Evolutionary conservation across 1,284 basidiomycete genomes (phyloP), one percentile per base, ranked within the genome.

Genomic region (Pseudozyma hubeiensis): DNA sequence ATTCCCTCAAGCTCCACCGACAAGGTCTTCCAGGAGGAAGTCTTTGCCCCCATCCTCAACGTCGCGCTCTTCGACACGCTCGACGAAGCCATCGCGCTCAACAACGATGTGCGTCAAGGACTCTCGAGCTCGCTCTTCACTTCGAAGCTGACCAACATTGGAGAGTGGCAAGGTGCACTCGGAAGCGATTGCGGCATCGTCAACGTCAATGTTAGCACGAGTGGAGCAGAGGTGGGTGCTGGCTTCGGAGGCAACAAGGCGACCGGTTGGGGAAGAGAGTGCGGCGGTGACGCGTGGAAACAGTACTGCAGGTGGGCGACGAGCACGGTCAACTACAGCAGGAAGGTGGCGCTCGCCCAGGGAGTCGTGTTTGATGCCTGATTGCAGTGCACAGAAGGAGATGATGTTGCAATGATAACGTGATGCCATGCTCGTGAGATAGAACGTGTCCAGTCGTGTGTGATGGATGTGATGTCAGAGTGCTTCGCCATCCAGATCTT

Each of bases 261-360:
- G 40, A 87, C 86, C 2, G 87, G 87, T 64, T 94, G 93, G 93
- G 95, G 95, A n/a, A 89, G 94, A 59, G 94, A 97, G 86, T 94
- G 92, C 14, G 94, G 94, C 37, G 94, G 94, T 48, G 94, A 97
- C 85, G 92, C 94, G 29, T 97, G 94, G 94, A 95, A 95, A 85
- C 93, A 96, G 68, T 85, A 85, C 64, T 79, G 74, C 60, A 61
- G 82, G 39, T 86, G 84, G 84, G 91, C 91, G 82, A 90, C 92
- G 44, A 94, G 92, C 84, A 97, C 94, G 7, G 88, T 98, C 84
- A 98, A 97, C 86, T 97, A 93, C 86, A 93, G 92, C 34, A 89
- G 93, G 81, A 89, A 90, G 79, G 91, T 93, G 49, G 93, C 92
- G 10, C 87, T 97, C 30, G 94, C 94, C 0, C 94, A 97, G 85